phyloP scores from a whole-genome alignment of 129 eudicot species.

The sunflower (Helianthus annuus) region DNA sequence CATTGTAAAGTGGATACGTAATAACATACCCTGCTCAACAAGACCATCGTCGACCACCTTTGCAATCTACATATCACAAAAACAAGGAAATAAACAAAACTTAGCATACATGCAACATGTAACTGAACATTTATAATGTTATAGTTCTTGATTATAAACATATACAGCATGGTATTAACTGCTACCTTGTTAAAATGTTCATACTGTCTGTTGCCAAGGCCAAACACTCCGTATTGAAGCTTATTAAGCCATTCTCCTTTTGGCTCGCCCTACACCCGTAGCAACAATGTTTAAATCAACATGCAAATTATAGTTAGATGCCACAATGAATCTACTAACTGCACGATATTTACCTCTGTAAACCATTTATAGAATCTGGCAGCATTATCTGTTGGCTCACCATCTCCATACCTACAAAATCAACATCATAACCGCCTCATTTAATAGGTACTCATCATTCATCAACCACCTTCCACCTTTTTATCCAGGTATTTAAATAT shows the following conservation, averaged over 20 bases:
- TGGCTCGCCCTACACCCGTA: constrained; percentile 50
- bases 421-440: constrained; percentile 25
- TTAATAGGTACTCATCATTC: constrained; percentile 11
- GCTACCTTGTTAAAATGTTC: constrained; percentile 97
- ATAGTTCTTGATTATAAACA: constrained; percentile 1
- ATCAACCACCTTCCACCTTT: constrained; percentile 19
- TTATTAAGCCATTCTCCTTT: constrained; percentile 80
- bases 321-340: constrained; percentile 11
- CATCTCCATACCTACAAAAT: constrained; percentile 92
- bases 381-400: constrained; percentile 99
- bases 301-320: background rate
- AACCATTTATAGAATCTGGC: constrained; percentile 98
- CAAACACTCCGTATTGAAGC: constrained; percentile 87
- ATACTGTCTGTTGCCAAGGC: constrained; percentile 94
- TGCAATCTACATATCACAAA: constrained; percentile 55
- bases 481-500: background rate
- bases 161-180: constrained; percentile 6
- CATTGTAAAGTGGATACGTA: background rate
- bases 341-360: constrained; percentile 56
- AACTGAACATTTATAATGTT: background rate
- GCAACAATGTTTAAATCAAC: background rate
- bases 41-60: constrained; percentile 72
- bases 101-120: constrained; percentile 14
- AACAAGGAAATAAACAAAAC: background rate
- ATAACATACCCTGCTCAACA: constrained; percentile 69